phyloP scores from a whole-genome alignment of 345 rosid species.

The Citrus australasica region DNA sequence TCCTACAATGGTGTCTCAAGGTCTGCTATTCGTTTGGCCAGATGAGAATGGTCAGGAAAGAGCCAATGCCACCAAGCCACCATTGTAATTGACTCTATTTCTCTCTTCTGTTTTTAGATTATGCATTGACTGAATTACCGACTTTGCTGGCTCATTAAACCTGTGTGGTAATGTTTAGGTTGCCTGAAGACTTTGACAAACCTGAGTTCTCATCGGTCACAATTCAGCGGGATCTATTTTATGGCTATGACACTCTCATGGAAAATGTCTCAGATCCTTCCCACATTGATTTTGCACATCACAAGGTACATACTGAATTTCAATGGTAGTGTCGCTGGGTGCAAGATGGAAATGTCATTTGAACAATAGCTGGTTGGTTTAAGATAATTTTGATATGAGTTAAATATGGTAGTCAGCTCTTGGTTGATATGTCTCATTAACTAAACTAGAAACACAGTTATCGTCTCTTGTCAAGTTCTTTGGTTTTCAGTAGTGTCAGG shows the following conservation, averaged over 20 bases:
- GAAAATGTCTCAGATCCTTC: conserved; percentile 99
- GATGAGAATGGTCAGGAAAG: conserved; percentile 85
- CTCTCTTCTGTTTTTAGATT: neutral
- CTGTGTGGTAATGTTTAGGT: conserved; percentile 39
- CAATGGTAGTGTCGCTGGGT: neutral
- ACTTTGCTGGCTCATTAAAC: neutral
- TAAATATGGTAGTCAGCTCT: neutral
- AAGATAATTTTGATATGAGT: neutral
- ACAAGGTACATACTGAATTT: conserved; percentile 50
- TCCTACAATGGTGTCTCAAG: conserved; percentile 91
- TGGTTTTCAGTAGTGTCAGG: neutral
- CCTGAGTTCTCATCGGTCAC: conserved; percentile 88
- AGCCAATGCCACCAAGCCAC: conserved; percentile 71
- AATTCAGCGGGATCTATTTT: conserved; percentile 86
- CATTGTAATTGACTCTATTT: conserved; percentile 42
- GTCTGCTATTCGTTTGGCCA: conserved; percentile 98
- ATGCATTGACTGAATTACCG: neutral
- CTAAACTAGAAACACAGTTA: neutral
- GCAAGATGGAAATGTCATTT: neutral
- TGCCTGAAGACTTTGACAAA: conserved; percentile 83
- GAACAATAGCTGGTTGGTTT: neutral
- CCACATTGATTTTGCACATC: conserved; percentile 96
- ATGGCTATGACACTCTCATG: conserved; percentile 95
- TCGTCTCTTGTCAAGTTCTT: neutral
- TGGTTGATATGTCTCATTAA: neutral